Base-by-base conservation (phyloP, 305 asterid species). In the Coffea humblotiana region DNA sequence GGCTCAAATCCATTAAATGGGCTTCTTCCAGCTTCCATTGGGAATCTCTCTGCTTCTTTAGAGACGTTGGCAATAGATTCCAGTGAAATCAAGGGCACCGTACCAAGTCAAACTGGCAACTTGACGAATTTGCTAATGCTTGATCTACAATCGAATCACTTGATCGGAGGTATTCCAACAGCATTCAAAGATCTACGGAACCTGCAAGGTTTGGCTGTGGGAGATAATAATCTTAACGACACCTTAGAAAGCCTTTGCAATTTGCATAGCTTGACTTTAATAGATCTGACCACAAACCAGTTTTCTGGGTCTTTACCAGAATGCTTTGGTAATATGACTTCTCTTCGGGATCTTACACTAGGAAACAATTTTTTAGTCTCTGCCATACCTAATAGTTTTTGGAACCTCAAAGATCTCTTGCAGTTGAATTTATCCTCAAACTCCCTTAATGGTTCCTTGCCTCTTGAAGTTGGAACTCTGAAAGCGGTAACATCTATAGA, bases 281-380 rank as follows among this genome's bases (percentile, higher is more conserved):
- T 54, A 54, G 0, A 3, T 7, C 8, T 54, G 7, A 2, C 5
- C n/a, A 8, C 18, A 18, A 77, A 68, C 40, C 66, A 51, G 7
- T 7, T 77, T 32, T 16, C 40, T 3, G 75, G 81, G 29, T 45
- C 66, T 5, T 2, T 77, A n/a, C 75, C 66, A 1, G 51, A 77
- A 27, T 77, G 81, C 68, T 66, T 77, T 47, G 75, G 75, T 15
- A 77, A 77, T 66, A 56, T 6, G 61, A 56, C 23, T 18, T 56
- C 23, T 56, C 61, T 56, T 0, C 10, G 8, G 61, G 0, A 18
- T 12, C 12, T 21, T 74, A 0, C 3, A 56, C 5, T 43, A 32
- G 23, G 71, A 6, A 27, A 21, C 23, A 61, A 72, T 48, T 11
- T 61, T 14, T 5, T 72, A 72, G 23, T 23, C 78, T 72, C 82